phyloP scores from a whole-genome alignment of 2,329 filamentous ascomycete species.

The Dactylellina drechsleri region DNA sequence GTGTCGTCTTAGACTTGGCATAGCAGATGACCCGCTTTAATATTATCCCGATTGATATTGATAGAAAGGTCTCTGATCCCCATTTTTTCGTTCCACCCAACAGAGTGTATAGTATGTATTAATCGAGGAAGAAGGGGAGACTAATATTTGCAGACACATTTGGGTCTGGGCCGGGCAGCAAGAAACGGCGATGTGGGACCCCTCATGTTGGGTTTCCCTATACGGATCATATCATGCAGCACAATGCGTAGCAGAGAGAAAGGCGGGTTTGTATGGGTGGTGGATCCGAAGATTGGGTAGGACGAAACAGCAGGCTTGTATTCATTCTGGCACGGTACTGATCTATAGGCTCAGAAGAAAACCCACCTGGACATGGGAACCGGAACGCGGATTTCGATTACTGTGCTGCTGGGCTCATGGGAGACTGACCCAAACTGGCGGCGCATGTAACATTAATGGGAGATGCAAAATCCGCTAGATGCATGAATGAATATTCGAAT shows the following conservation, averaged over 20 bases:
- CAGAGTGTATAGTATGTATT: too few species aligned
- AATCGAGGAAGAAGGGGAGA: too few species aligned
- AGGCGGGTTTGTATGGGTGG: slow-evolving; percentile 47
- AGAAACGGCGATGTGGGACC: slow-evolving; percentile 22
- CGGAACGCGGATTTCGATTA: slow-evolving; percentile 22
- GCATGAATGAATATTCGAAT: background rate
- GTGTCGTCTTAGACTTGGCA: background rate
- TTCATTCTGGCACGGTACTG: slow-evolving; percentile 34
- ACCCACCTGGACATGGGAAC: slow-evolving; percentile 18
- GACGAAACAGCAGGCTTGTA: slow-evolving; percentile 40
- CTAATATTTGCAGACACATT: background rate
- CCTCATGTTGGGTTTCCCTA: slow-evolving; percentile 18
- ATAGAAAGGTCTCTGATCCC: background rate
- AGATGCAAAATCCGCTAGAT: slow-evolving; percentile 20
- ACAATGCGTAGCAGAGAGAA: slow-evolving; percentile 39
- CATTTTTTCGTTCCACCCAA: background rate
- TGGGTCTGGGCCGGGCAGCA: slow-evolving; percentile 16
- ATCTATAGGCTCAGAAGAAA: slow-evolving; percentile 25
- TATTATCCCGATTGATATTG: background rate
- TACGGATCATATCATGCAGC: slow-evolving; percentile 42
- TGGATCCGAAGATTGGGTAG: slow-evolving; percentile 52
- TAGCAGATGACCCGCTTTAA: slow-evolving; percentile 25
- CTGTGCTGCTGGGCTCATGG: slow-evolving; percentile 28
- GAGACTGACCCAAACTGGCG: slow-evolving; percentile 12
- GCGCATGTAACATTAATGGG: too few species aligned